Conservation (phyloP, 306 rosid genomes). For the Gillenia trifoliata region DNA sequence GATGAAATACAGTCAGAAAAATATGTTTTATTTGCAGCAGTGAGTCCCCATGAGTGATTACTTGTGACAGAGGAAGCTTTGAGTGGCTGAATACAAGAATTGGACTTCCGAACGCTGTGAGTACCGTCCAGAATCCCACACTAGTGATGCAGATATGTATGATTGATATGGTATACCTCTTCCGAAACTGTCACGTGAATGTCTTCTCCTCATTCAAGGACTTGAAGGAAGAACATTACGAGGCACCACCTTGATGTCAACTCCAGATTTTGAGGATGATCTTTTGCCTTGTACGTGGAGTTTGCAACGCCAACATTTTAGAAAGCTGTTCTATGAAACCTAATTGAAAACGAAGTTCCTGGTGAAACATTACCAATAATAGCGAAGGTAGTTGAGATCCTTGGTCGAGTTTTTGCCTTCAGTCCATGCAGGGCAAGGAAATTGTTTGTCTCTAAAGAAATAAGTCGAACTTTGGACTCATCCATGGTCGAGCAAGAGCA, state of each 20-base stretch:
- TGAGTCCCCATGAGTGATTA: no score
- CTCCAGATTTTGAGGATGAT: not conserved
- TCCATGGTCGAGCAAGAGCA: slow-evolving; percentile 3
- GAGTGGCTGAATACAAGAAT: not conserved
- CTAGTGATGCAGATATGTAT: not conserved
- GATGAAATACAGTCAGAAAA: no score
- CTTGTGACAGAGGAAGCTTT: not conserved
- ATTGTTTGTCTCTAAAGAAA: not conserved
- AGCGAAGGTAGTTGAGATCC: slow-evolving; percentile 9
- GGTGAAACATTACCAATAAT: not conserved
- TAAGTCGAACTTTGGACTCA: not conserved
- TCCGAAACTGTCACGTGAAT: slow-evolving; percentile 14
- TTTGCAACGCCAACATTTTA: slow-evolving; percentile 14
- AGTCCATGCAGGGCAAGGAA: not conserved
- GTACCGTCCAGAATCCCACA: not conserved
- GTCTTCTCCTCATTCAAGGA: slow-evolving; percentile 21
- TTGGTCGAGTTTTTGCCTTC: not conserved
- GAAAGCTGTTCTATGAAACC: slow-evolving; percentile 2
- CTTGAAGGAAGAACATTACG: slow-evolving; percentile 5
- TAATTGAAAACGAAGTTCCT: not conserved
- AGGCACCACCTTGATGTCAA: not conserved
- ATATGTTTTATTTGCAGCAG: not conserved
- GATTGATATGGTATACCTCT: not conserved
- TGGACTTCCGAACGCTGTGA: slow-evolving; percentile 13
- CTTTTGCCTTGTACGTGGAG: slow-evolving; percentile 10